Base-by-base conservation (phyloP, 2,329 filamentous ascomycete species). In the Escovopsis sp. region DNA sequence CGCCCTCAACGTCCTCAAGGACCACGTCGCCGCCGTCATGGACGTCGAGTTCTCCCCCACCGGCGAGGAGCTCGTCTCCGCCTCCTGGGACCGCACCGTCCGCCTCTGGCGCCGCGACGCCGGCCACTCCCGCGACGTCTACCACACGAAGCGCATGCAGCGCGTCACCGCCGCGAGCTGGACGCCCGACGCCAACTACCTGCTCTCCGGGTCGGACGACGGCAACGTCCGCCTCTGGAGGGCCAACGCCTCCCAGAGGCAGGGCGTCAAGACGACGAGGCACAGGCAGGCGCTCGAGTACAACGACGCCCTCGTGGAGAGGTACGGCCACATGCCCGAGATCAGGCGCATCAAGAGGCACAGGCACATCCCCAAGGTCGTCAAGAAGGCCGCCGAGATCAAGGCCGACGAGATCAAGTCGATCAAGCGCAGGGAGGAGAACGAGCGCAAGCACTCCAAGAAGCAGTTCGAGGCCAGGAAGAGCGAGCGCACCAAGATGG, bases 101-200 rank as follows among this genome's bases (percentile, higher is more conserved):
- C 76, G 90, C 34, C 63, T 96, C 34, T 96, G 86, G 82, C 75
- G 75, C 53, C 72, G 82, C 38, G 72, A 78, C 44, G 66, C 78
- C 41, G 88, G 88, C 17, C 84, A 90, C 58, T 87, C 82, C 12
- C 72, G 87, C 47, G 90, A 98, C 52, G 76, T 94, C 33, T 98
- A 96, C 60, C 87, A 96, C 63, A 96, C 90, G 14, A 93, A 94
- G 61, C 77, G 90, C 43, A 94, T 94, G 88, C 88, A 96, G 63
- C 74, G 88, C 46, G 86, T 94, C 37, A 92, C 92, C 62, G 78
- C 79, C 9, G 76, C 76, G 33, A 74, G 72, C 41, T 96, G 82
- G 69, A 90, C 86, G 0, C 82, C 86, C 5, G 90, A 98, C 55
- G 78, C 80, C 45, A 83, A 83, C 48, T 98, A 93, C 54, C 62